phyloP scores from a whole-genome alignment of 1,284 basidiomycete genomes.

The Chalciporus piperatoides region DNA sequence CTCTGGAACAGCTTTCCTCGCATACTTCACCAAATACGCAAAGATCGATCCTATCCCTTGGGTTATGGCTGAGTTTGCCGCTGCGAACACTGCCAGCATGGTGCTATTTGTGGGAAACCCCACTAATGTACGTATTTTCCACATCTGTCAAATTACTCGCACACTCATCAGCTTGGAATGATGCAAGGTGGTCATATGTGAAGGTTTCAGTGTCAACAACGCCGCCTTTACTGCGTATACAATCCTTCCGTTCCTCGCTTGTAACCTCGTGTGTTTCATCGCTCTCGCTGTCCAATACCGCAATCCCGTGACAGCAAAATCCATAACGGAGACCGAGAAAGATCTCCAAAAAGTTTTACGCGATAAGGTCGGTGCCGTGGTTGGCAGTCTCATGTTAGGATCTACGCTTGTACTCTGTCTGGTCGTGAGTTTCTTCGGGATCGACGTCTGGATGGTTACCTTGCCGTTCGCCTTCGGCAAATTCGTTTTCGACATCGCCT shows the following conservation, averaged over 20 bases:
- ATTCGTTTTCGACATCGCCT: conserved; percentile 60
- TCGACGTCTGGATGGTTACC: conserved; percentile 79
- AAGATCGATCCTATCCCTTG: conserved; percentile 44
- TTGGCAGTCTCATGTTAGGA: conserved; percentile 51
- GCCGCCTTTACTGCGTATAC: conserved; percentile 70
- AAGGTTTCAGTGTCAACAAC: conserved; percentile 57
- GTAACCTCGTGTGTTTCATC: conserved; percentile 51
- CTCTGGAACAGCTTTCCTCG: conserved; percentile 82
- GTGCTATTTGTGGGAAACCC: conserved; percentile 69
- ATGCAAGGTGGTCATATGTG: conserved; percentile 53
- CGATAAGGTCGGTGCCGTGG: conserved; percentile 47
- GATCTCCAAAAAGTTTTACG: too few relatives aligned
- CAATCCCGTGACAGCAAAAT: conserved; percentile 44
- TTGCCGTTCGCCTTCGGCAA: conserved; percentile 83
- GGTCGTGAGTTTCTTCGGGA: conserved; percentile 53
- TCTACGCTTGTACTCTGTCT: conserved; percentile 49
- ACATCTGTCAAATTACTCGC: background rate
- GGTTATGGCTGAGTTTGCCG: conserved; percentile 56
- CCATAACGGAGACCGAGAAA: too few relatives aligned
- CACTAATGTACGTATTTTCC: conserved; percentile 50
- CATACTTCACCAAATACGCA: conserved; percentile 78
- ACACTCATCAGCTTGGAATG: background rate
- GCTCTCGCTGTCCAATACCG: conserved; percentile 56
- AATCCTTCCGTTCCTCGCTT: conserved; percentile 65
- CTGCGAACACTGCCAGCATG: conserved; percentile 80